Conservation (phyloP, 441 rosid genomes). For the Bocquillonia castaneifolia region DNA sequence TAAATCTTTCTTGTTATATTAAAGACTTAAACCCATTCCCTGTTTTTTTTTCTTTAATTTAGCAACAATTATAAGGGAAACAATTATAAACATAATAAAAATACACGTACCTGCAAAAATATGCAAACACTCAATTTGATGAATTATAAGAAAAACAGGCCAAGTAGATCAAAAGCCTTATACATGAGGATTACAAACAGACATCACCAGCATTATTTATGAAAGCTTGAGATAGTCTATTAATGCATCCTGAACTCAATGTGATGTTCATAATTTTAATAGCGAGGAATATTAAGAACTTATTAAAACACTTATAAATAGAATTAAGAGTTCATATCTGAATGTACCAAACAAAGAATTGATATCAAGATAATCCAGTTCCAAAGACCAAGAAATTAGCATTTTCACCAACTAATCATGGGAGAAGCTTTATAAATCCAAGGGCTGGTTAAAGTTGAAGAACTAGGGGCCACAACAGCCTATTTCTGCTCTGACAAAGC, state of each 20-base stretch:
- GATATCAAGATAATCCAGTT: background rate
- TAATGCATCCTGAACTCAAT: background rate
- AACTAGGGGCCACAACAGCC: background rate
- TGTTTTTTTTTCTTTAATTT: background rate
- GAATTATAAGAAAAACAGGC: background rate
- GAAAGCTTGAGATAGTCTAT: background rate
- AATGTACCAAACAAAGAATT: background rate
- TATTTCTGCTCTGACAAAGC: background rate
- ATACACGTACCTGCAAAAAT: background rate
- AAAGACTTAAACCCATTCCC: background rate
- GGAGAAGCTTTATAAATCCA: background rate
- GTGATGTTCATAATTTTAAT: background rate
- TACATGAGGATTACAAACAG: background rate
- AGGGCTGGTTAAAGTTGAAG: background rate
- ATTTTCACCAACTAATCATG: too few species aligned
- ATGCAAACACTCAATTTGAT: background rate
- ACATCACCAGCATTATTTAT: background rate
- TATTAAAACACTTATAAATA: background rate
- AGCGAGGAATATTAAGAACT: background rate
- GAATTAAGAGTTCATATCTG: background rate
- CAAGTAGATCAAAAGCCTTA: background rate
- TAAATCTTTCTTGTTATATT: background rate
- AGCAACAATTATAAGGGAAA: background rate
- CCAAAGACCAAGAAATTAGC: too few species aligned
- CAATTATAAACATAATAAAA: background rate